Conservation (phyloP, 2,329 filamentous ascomycete genomes). For the Fusarium beomiforme region DNA sequence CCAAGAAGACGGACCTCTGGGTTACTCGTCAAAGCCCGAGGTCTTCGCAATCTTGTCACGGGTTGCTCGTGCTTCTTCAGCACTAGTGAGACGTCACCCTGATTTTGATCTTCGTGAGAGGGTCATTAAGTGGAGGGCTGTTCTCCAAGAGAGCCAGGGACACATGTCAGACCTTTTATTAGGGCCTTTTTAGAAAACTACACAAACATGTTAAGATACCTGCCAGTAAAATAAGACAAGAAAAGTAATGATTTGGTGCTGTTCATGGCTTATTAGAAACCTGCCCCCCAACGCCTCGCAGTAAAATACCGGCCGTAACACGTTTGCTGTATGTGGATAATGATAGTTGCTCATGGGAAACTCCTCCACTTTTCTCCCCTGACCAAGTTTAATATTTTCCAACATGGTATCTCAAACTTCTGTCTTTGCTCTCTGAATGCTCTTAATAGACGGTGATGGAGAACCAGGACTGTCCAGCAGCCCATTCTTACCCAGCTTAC, state of each 20-base stretch:
- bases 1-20: slow-evolving; percentile 71
- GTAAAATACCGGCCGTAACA: slow-evolving; percentile 10
- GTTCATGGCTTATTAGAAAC: slow-evolving; percentile 8
- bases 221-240: background rate
- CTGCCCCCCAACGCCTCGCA: slow-evolving; percentile 37
- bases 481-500: slow-evolving; percentile 59
- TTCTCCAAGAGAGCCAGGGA: slow-evolving; percentile 11
- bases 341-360: background rate
- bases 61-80: slow-evolving; percentile 53
- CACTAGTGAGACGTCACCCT: slow-evolving; percentile 43
- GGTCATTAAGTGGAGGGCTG: slow-evolving; percentile 8
- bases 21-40: slow-evolving; percentile 75
- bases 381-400: background rate
- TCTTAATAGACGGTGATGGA: slow-evolving; percentile 46
- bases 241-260: slow-evolving; percentile 20
- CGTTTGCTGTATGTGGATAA: slow-evolving; percentile 12
- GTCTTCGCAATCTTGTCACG: slow-evolving; percentile 70
- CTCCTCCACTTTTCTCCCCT: background rate
- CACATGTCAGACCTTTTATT: slow-evolving; percentile 46
- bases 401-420: slow-evolving; percentile 4
- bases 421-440: slow-evolving; percentile 16
- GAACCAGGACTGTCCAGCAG: slow-evolving; percentile 53
- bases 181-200: slow-evolving; percentile 15
- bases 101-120: slow-evolving; percentile 16
- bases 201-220: background rate